phyloP scores from a whole-genome alignment of 768 basidiomycete species.

The Amanita rimosa region DNA sequence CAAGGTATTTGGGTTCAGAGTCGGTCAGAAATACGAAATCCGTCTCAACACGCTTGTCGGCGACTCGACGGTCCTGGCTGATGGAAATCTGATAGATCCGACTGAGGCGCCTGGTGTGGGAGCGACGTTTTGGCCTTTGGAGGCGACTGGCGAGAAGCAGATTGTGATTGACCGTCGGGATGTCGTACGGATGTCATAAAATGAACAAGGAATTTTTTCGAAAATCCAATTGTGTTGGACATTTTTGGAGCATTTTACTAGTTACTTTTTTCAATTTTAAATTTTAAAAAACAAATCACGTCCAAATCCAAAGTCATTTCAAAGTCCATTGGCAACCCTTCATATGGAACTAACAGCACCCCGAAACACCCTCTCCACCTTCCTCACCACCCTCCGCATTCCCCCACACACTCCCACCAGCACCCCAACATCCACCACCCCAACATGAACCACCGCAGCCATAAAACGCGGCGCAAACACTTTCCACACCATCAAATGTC shows the following conservation, averaged over 20 bases:
- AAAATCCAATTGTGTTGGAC: no score
- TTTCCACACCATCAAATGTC: conserved; percentile 99
- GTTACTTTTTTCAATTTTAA: no score
- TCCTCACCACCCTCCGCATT: conserved; percentile 16
- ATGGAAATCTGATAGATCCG: neutral
- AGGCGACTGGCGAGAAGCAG: neutral
- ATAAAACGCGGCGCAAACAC: conserved; percentile 96
- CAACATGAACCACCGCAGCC: conserved; percentile 51
- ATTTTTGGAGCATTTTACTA: no score
- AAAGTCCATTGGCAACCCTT: no score
- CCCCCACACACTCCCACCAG: conserved; percentile 55
- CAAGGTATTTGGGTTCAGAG: neutral
- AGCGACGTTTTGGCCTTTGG: neutral
- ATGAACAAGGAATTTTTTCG: no score
- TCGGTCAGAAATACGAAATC: neutral
- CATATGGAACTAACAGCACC: no score
- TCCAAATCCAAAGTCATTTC: no score
- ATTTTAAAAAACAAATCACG: no score
- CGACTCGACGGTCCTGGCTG: neutral
- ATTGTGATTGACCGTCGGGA: neutral
- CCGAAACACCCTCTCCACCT: neutral
- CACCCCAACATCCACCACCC: conserved; percentile 62
- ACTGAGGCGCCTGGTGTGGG: neutral
- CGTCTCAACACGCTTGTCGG: neutral
- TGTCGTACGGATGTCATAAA: neutral